phyloP scores from a whole-genome alignment of 495 filamentous ascomycete genomes.

The Aspergillus cavernicola region DNA sequence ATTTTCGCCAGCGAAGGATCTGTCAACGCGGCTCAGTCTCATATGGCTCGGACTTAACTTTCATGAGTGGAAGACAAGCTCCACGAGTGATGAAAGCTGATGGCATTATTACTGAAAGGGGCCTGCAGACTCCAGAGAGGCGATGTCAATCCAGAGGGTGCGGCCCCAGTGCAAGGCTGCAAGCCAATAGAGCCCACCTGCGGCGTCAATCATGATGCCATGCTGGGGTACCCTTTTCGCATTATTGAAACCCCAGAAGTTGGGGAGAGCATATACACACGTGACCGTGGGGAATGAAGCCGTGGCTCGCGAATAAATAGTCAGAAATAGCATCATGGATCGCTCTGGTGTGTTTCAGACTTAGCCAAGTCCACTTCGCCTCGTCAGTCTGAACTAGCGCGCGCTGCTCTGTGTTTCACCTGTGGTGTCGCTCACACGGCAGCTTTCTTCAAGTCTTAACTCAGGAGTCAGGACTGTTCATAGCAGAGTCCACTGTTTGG shows the following conservation, averaged over 20 bases:
- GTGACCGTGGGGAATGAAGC: constrained; percentile 4
- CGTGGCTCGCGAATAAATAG: background rate
- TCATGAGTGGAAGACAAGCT: background rate
- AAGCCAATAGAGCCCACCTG: background rate
- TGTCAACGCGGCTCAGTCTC: constrained; percentile 1
- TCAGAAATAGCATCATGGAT: constrained; percentile 1
- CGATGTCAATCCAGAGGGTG: background rate
- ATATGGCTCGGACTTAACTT: background rate
- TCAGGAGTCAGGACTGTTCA: background rate
- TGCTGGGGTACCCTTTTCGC: background rate
- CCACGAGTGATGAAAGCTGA: background rate
- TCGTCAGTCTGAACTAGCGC: constrained; percentile 17
- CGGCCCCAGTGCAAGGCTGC: background rate
- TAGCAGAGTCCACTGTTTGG: constrained; percentile 11
- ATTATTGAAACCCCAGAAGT: background rate
- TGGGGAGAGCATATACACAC: constrained; percentile 7
- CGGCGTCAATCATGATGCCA: constrained; percentile 11
- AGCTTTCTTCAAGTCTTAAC: background rate
- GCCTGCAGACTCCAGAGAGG: background rate
- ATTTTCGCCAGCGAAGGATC: background rate
- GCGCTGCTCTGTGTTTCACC: constrained; percentile 21
- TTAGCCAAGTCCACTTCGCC: constrained; percentile 3
- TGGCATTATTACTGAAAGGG: background rate
- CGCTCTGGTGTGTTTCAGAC: constrained; percentile 17
- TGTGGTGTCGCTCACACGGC: background rate